Conservation (phyloP, 1,139 yeast genomes). For the Debaryomyces sp. region DNA sequence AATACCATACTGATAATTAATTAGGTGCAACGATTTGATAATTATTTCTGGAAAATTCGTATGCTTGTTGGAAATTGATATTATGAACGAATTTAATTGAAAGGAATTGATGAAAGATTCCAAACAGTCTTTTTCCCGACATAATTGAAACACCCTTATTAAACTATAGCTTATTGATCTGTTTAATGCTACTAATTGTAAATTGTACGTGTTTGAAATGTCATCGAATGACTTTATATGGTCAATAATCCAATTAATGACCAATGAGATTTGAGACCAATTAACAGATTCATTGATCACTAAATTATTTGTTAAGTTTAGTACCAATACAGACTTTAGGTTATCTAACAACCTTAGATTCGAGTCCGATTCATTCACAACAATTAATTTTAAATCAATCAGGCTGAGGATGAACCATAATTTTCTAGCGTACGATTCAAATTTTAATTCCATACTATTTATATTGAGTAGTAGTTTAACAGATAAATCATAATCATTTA, state of each 20-base stretch:
- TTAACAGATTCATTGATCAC: conserved; percentile 27
- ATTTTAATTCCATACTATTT: conserved; percentile 25
- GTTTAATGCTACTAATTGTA: conserved; percentile 15
- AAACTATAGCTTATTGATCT: conserved; percentile 26
- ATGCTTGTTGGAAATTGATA: conserved; percentile 7
- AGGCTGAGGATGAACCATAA: conserved; percentile 35
- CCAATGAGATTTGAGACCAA: conserved; percentile 31
- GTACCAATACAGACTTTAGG: conserved; percentile 33
- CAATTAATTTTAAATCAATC: conserved; percentile 9
- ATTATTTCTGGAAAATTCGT: conserved; percentile 15
- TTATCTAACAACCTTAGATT: conserved; percentile 20
- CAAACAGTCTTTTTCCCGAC: conserved; percentile 20
- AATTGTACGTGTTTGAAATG: conserved; percentile 5
- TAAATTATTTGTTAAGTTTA: conserved; percentile 34
- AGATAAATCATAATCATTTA: conserved; percentile 42
- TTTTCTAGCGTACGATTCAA: conserved; percentile 37
- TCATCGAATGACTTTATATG: conserved; percentile 18
- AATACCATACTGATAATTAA: conserved; percentile 20
- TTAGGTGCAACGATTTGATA: conserved; percentile 22
- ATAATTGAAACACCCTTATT: conserved; percentile 25
- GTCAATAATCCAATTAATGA: conserved; percentile 35
- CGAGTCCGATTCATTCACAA: conserved; percentile 7
- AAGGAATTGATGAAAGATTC: conserved; percentile 21
- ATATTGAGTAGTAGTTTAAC: conserved; percentile 30
- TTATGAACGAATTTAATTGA: conserved; percentile 13